These are phyloP conservation scores for Cephalotrichum gorgonifer DNA, from an alignment of 2,329 filamentous ascomycete species.

Conservation along the genomic window DNA sequence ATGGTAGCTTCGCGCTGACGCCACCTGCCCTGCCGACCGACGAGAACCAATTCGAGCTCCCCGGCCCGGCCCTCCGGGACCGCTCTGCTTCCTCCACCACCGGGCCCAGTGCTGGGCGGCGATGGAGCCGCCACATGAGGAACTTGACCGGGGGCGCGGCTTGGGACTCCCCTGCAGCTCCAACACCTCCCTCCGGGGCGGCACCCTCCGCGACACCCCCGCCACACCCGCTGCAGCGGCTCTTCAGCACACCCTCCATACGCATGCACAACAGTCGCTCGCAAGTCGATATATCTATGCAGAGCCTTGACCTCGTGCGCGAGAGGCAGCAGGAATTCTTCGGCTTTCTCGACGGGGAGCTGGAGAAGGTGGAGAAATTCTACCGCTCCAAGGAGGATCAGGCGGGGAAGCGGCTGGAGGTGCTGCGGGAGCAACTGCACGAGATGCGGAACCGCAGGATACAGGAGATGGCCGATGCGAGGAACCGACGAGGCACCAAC, in stretches of 20 bases:
- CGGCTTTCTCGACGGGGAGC: slow-evolving; percentile 68
- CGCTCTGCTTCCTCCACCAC: neutral
- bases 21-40: slow-evolving; percentile 18
- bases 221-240: slow-evolving; percentile 17
- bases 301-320: slow-evolving; percentile 52
- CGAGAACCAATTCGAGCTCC: slow-evolving; percentile 36
- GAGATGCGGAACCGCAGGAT: slow-evolving; percentile 82
- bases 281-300: slow-evolving; percentile 30
- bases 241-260: slow-evolving; percentile 19
- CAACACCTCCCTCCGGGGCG: neutral
- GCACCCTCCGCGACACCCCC: slow-evolving; percentile 10
- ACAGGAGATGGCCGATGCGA: slow-evolving; percentile 47
- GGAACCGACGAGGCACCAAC: neutral
- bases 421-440: slow-evolving; percentile 76
- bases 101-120: neutral
- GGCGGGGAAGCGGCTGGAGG: slow-evolving; percentile 58
- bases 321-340: slow-evolving; percentile 78
- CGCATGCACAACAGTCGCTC: slow-evolving; percentile 12
- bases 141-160: neutral
- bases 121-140: neutral
- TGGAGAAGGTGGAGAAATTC: slow-evolving; percentile 87
- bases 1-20: slow-evolving; percentile 42
- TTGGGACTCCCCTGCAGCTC: neutral
- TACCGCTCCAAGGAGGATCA: slow-evolving; percentile 84
- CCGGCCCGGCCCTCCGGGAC: slow-evolving; percentile 38